A percentile compares a stretch with the other conserved stretches of the same genome.
Conservation (phyloP, 129 eudicot species). For the Rutidosis leptorrhynchoides region DNA sequence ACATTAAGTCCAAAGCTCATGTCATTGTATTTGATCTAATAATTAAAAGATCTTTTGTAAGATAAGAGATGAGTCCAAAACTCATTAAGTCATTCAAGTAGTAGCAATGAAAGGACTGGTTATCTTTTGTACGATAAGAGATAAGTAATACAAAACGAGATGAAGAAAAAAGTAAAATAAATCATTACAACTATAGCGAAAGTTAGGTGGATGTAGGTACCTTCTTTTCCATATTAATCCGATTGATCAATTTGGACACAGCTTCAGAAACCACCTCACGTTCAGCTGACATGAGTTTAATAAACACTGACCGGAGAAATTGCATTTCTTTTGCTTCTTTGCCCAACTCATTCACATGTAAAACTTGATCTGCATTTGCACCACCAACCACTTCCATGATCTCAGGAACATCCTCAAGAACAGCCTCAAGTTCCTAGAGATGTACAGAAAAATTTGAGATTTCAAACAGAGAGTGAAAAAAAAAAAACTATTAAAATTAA, state of each 20-base stretch:
- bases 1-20: no score
- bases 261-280: constrained; percentile 47
- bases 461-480: not conserved
- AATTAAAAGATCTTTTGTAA: not conserved
- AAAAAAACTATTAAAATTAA: not conserved
- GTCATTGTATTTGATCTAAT: not conserved
- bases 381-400: constrained; percentile 70
- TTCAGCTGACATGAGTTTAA: constrained; percentile 70
- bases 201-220: constrained; percentile 24
- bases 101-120: not conserved
- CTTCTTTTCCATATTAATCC: constrained; percentile 52
- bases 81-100: not conserved
- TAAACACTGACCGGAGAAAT: constrained; percentile 52
- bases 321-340: constrained; percentile 51
- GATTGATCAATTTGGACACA: constrained; percentile 50
- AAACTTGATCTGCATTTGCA: constrained; percentile 41
- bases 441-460: not conserved
- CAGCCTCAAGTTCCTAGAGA: constrained; percentile 63
- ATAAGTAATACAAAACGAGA: not conserved
- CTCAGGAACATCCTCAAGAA: constrained; percentile 72
- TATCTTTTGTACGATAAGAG: not conserved
- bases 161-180: not conserved
- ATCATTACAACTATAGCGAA: not conserved
- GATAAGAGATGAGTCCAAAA: no score
- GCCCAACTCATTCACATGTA: constrained; percentile 36